Evolutionary conservation across 805 yeast species (phyloP).

Genomic region (Yamadazyma endophytica): DNA sequence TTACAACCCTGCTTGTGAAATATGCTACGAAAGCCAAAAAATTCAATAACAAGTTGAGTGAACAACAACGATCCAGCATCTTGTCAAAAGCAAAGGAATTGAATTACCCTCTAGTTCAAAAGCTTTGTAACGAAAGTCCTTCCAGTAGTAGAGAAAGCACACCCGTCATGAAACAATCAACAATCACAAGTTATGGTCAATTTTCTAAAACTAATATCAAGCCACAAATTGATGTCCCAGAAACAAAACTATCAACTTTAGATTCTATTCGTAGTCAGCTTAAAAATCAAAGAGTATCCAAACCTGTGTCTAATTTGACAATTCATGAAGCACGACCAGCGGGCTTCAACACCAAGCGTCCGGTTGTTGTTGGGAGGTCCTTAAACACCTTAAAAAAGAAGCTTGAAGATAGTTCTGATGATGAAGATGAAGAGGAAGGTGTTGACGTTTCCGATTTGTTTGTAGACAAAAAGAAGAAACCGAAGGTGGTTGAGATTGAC

Average conservation of each 20-base stretch:
- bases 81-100: slow-evolving; percentile 56
- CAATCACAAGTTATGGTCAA: slow-evolving; percentile 33
- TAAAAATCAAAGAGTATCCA: slow-evolving; percentile 20
- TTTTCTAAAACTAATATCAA: slow-evolving; percentile 10
- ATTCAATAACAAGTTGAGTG: slow-evolving; percentile 65
- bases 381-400: slow-evolving; percentile 27
- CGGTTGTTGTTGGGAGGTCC: slow-evolving; percentile 31
- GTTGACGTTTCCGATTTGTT: slow-evolving; percentile 33
- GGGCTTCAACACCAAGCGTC: slow-evolving; percentile 39
- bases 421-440: slow-evolving; percentile 15
- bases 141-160: no score
- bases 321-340: slow-evolving; percentile 44
- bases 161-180: slow-evolving; percentile 37
- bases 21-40: slow-evolving; percentile 64
- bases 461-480: slow-evolving; percentile 19
- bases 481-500: slow-evolving; percentile 39
- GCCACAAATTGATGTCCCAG: slow-evolving; percentile 24
- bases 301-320: slow-evolving; percentile 36
- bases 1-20: slow-evolving; percentile 52
- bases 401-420: slow-evolving; percentile 1
- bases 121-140: slow-evolving; percentile 40
- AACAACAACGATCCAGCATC: slow-evolving; percentile 62
- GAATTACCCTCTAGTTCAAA: slow-evolving; percentile 51
- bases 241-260: slow-evolving; percentile 25
- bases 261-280: slow-evolving; percentile 33